These are phyloP conservation scores for Alternaria rosae DNA, from an alignment of 2,329 filamentous ascomycete species.

Conservation along the genomic window DNA sequence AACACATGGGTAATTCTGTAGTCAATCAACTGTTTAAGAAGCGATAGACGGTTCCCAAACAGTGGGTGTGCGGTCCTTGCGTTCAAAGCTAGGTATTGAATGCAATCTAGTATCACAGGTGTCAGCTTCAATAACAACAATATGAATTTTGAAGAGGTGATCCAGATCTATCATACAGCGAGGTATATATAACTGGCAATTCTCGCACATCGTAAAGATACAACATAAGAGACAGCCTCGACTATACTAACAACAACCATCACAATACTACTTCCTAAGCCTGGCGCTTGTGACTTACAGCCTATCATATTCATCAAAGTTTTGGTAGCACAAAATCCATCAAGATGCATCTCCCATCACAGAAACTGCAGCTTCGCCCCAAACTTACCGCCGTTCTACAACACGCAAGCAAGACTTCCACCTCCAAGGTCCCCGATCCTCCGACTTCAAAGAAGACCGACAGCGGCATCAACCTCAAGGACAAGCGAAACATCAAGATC, in stretches of 20 bases:
- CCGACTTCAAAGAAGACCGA: neutral
- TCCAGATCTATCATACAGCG: neutral
- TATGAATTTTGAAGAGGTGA: neutral
- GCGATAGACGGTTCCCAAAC: too few species aligned
- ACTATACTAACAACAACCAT: neutral
- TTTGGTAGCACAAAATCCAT: neutral
- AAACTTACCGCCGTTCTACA: neutral
- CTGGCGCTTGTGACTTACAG: neutral
- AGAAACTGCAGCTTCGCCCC: neutral
- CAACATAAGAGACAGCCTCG: too few species aligned
- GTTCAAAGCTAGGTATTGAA: neutral
- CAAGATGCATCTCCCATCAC: neutral
- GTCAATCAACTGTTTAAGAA: too few species aligned
- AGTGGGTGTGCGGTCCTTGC: neutral
- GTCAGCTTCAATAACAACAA: neutral
- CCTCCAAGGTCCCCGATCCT: neutral
- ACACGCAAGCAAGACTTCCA: neutral
- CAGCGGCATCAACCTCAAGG: neutral
- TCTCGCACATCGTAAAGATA: neutral
- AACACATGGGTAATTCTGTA: too few species aligned
- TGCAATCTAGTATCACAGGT: neutral
- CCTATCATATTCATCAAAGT: neutral
- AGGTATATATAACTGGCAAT: neutral
- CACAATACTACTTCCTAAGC: neutral
- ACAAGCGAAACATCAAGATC: slow-evolving; percentile 1